These are phyloP conservation scores for Jatropha podagrica DNA, from an alignment of 441 rosid genomes.

Conservation along the genomic window DNA sequence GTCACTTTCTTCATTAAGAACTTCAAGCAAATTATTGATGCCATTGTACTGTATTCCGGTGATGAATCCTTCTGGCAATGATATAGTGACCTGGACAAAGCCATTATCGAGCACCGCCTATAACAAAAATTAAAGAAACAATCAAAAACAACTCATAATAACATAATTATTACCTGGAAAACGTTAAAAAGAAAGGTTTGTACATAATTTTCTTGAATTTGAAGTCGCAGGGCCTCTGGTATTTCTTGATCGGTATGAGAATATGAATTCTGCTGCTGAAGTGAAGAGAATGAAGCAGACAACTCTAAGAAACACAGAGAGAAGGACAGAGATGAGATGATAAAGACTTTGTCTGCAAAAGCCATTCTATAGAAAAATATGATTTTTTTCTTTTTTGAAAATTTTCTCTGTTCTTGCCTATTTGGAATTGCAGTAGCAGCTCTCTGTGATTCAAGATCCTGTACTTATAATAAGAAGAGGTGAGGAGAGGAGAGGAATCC, in stretches of 20 bases:
- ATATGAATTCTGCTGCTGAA: neutral
- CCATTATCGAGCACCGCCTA: conserved; percentile 38
- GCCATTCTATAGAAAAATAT: neutral
- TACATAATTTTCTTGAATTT: conserved; percentile 22
- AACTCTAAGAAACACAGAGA: neutral
- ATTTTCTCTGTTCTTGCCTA: neutral
- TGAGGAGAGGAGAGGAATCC: neutral
- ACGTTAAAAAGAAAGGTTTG: neutral
- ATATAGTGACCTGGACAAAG: conserved; percentile 20
- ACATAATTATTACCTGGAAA: neutral
- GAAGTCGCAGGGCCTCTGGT: conserved; percentile 12
- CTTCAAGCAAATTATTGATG: conserved; percentile 74
- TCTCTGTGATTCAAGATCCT: neutral
- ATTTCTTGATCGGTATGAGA: conserved; percentile 1
- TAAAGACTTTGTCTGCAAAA: neutral
- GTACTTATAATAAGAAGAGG: neutral
- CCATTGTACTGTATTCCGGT: conserved; percentile 55
- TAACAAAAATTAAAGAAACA: neutral
- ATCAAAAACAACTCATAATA: neutral
- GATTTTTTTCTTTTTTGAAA: neutral
- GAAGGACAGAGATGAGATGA: neutral
- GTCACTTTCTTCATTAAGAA: conserved; percentile 45
- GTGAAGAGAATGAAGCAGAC: neutral
- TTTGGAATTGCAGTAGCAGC: neutral
- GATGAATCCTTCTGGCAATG: conserved; percentile 26